Conservation (phyloP, 306 rosid species). For the Cicer pinnatifidum region DNA sequence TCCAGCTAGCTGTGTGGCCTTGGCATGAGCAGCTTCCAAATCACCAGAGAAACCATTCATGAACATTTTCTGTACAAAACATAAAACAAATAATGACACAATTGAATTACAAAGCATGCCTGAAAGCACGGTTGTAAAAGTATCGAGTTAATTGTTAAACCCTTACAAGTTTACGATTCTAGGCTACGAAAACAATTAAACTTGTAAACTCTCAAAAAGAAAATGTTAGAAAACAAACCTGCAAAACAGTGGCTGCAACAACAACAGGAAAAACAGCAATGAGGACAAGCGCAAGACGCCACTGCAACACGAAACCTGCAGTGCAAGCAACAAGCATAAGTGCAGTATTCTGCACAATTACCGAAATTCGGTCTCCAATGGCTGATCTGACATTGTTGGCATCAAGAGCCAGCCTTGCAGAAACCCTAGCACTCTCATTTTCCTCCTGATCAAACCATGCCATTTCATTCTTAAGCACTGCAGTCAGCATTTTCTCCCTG, state of each 20-base stretch:
- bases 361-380: slow-evolving; percentile 95
- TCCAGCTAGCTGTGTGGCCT: slow-evolving; percentile 96
- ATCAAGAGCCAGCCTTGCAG: slow-evolving; percentile 94
- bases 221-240: slow-evolving; percentile 55
- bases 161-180: no score
- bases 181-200: no score
- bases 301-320: slow-evolving; percentile 95
- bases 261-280: slow-evolving; percentile 95
- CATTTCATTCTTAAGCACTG: slow-evolving; percentile 92
- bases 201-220: no score
- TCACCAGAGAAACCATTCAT: slow-evolving; percentile 99
- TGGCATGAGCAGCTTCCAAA: slow-evolving; percentile 88
- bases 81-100: slow-evolving; percentile 22
- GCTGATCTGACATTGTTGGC: slow-evolving; percentile 99
- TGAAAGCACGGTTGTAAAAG: neutral
- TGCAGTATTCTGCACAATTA: slow-evolving; percentile 97
- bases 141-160: no score
- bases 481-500: slow-evolving; percentile 92
- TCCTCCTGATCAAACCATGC: slow-evolving; percentile 99
- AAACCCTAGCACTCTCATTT: slow-evolving; percentile 91
- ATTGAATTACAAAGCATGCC: slow-evolving; percentile 23
- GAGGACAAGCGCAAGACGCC: slow-evolving; percentile 99
- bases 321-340: slow-evolving; percentile 99
- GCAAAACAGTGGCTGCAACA: slow-evolving; percentile 97
- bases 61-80: slow-evolving; percentile 85